A percentile compares a stretch with the other conserved stretches of the same genome.
phyloP scores from a whole-genome alignment of 2,329 filamentous ascomycete species.

The Chaetoscypha palmicola region DNA sequence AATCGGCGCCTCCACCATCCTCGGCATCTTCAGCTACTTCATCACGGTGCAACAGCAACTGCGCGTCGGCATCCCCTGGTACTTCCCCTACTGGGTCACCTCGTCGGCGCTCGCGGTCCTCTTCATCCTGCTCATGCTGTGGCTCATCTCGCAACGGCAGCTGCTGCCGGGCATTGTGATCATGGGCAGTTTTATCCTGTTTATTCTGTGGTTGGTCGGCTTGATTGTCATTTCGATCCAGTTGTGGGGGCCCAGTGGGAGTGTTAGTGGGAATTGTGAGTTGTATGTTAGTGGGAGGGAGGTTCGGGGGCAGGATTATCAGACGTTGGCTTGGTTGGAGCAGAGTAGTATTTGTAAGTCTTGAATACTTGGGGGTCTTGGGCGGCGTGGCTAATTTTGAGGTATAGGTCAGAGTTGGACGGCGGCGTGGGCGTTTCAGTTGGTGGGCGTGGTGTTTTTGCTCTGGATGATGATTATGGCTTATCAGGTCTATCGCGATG shows the following conservation, averaged over 20 bases:
- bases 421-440: slow-evolving; percentile 54
- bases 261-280: slow-evolving; percentile 53
- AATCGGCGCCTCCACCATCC: slow-evolving; percentile 48
- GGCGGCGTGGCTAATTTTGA: slow-evolving; percentile 19
- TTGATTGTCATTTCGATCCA: slow-evolving; percentile 55
- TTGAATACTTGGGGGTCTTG: no score
- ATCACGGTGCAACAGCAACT: slow-evolving; percentile 52
- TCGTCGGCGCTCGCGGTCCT: slow-evolving; percentile 51
- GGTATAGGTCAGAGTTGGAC: slow-evolving; percentile 56
- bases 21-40: slow-evolving; percentile 56
- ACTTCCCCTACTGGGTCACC: slow-evolving; percentile 60
- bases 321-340: slow-evolving; percentile 57
- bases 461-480: slow-evolving; percentile 65
- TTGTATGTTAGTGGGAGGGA: slow-evolving; percentile 47
- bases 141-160: slow-evolving; percentile 53
- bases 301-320: slow-evolving; percentile 43
- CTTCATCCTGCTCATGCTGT: slow-evolving; percentile 60
- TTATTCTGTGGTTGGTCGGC: slow-evolving; percentile 61
- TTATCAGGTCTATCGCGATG: slow-evolving; percentile 47
- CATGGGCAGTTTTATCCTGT: slow-evolving; percentile 57
- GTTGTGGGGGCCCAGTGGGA: slow-evolving; percentile 54
- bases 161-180: slow-evolving; percentile 59
- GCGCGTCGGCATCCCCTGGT: slow-evolving; percentile 53
- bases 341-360: slow-evolving; percentile 56
- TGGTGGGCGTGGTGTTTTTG: slow-evolving; percentile 53